Base-by-base conservation (phyloP, 192 early-diverging fungal genomes). In the Coemansia sp. region DNA sequence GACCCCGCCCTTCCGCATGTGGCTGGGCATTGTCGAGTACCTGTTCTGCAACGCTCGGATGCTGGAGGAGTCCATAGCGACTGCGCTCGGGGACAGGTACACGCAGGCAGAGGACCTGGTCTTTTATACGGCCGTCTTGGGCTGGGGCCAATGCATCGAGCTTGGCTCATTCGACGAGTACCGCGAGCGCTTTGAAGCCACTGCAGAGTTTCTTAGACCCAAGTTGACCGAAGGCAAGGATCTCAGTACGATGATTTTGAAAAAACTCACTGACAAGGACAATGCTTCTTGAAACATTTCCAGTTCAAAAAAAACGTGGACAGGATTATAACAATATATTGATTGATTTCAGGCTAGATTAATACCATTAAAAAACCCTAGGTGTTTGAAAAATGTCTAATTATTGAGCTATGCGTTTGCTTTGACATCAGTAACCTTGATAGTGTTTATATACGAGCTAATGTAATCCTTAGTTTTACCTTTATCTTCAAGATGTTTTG, bases 1-100 rank as follows among this genome's bases (percentile, higher is more conserved):
- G 79, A 98, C 96, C 1, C 96, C 96, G 11, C 85, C 94, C 15
- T 98, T 98, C 74, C 83, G 93, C 15, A 86, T 97, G 70, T 92
- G 94, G 89, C 85, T 94, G 79, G 97, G 97, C 36, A 94, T 96
- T 46, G 89, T 93, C 10, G 95, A 99, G 71, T 96, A 96, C 58
- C 69, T 96, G 33, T 99, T 96, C 65, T 86, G 91, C 59, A 90
- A 87, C 66, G 73, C 84, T 0, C 87, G 88, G 11, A 85, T 96
- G 74, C 75, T 99, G n/a, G 87, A 96, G 55, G 91, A 92, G 50
- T 85, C 94, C 7, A 92, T 99, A 57, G 74, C 89, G 49, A 88
- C 94, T 2, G 95, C 96, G 4, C 63, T 98, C 14, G 83, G 85
- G 36, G 83, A 86, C 67, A 84, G 87, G 60, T 87, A 93, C 38